Percentiles rank a stretch among this genome's conserved stretches.
Evolutionary conservation across 2,329 filamentous ascomycete species (phyloP).

Genomic region (Colletotrichum lentis): DNA sequence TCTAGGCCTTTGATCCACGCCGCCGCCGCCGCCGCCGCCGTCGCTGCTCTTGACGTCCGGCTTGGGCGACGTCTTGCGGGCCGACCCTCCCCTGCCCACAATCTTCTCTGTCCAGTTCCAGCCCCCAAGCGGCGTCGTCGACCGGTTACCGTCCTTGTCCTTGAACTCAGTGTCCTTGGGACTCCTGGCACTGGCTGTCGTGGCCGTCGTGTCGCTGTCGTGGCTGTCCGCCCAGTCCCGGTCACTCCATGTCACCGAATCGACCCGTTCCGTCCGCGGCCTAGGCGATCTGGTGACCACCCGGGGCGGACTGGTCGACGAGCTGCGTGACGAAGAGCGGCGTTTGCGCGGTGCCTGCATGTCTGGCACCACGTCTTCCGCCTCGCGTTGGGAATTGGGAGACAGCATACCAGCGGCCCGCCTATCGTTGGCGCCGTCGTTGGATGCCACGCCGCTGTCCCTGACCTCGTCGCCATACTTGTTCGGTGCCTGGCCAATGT

Average conservation of each 20-base stretch:
- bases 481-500: slow-evolving; percentile 63
- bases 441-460: slow-evolving; percentile 43
- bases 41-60: slow-evolving; percentile 4
- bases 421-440: slow-evolving; percentile 27
- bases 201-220: slow-evolving; percentile 51
- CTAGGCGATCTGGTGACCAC: slow-evolving; percentile 14
- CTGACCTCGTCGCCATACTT: slow-evolving; percentile 73
- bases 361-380: slow-evolving; percentile 57
- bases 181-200: slow-evolving; percentile 28
- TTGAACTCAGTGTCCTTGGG: slow-evolving; percentile 39
- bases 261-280: slow-evolving; percentile 43
- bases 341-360: slow-evolving; percentile 47
- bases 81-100: slow-evolving; percentile 51
- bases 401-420: slow-evolving; percentile 44
- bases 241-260: slow-evolving; percentile 73
- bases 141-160: slow-evolving; percentile 39
- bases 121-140: slow-evolving; percentile 42
- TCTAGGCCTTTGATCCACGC: background rate
- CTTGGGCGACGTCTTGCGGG: slow-evolving; percentile 25
- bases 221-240: slow-evolving; percentile 67
- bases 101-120: slow-evolving; percentile 67
- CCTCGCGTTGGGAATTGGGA: slow-evolving; percentile 45
- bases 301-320: slow-evolving; percentile 31
- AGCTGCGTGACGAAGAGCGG: slow-evolving; percentile 29
- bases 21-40: background rate